These are phyloP conservation scores for Viola odorata DNA, from an alignment of 345 rosid species.

Conservation along the genomic window DNA sequence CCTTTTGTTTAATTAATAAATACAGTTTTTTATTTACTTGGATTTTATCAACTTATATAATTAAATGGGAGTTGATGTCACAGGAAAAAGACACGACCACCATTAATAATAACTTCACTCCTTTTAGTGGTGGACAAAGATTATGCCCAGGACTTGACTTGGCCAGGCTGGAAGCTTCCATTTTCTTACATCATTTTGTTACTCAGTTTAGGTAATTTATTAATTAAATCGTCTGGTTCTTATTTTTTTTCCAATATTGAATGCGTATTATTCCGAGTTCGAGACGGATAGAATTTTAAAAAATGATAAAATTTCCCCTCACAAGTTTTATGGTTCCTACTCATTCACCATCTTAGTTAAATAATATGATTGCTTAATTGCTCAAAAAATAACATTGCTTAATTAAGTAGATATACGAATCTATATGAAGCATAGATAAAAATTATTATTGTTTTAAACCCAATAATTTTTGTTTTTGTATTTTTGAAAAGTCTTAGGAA, in stretches of 20 bases:
- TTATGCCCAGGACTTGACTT: conserved; percentile 90
- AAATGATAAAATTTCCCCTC: too few relatives aligned
- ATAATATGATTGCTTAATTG: background rate
- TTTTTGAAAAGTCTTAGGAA: too few relatives aligned
- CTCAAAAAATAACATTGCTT: too few relatives aligned
- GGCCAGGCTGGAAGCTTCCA: conserved; percentile 90
- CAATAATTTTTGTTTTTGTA: too few relatives aligned
- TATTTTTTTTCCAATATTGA: too few relatives aligned
- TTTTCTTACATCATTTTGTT: conserved; percentile 78
- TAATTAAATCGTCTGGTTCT: background rate
- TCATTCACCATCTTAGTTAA: too few relatives aligned
- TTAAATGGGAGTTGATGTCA: background rate
- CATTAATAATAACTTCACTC: conserved; percentile 52
- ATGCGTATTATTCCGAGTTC: too few relatives aligned
- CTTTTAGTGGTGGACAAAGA: conserved; percentile 97
- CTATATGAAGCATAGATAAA: too few relatives aligned
- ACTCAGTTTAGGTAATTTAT: conserved; percentile 73
- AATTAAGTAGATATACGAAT: too few relatives aligned
- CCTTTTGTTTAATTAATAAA: background rate
- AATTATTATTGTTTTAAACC: too few relatives aligned
- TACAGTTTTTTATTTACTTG: background rate
- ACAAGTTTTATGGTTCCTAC: background rate
- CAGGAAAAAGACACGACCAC: conserved; percentile 62
- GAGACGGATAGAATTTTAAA: too few relatives aligned
- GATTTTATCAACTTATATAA: background rate